Evolutionary conservation across 192 early-diverging fungal genomes (phyloP).

Genomic region (Backusella mclennaniae): DNA sequence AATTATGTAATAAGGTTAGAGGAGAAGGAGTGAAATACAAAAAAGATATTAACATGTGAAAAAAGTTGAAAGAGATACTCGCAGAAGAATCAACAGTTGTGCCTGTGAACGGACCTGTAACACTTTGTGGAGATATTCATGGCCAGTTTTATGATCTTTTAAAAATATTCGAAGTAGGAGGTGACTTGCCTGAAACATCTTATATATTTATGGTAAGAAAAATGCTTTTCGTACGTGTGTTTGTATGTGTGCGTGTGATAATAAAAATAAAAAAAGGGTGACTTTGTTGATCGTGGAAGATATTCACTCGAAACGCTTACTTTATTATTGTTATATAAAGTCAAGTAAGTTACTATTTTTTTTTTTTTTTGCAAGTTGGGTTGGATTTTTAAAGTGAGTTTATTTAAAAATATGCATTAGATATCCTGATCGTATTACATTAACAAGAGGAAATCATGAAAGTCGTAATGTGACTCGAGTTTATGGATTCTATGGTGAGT

Average conservation of each 20-base stretch:
- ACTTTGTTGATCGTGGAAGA: slow-evolving; percentile 97
- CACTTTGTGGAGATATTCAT: slow-evolving; percentile 97
- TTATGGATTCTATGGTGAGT: slow-evolving; percentile 89
- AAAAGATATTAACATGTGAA: background rate
- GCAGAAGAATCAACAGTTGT: slow-evolving; percentile 98
- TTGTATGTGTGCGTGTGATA: background rate
- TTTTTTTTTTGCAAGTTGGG: no score
- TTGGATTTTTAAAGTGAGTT: background rate
- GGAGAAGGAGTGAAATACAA: background rate
- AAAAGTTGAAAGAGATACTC: slow-evolving; percentile 86
- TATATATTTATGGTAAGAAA: slow-evolving; percentile 94
- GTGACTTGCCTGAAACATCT: slow-evolving; percentile 86
- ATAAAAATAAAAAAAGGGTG: slow-evolving; percentile 61
- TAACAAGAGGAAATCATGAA: slow-evolving; percentile 95
- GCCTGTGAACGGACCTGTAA: slow-evolving; percentile 90
- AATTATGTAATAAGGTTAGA: slow-evolving; percentile 90
- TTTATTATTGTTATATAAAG: slow-evolving; percentile 85
- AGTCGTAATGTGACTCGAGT: slow-evolving; percentile 94
- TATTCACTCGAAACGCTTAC: slow-evolving; percentile 97
- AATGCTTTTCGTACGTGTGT: background rate
- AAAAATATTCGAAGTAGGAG: slow-evolving; percentile 93
- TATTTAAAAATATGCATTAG: slow-evolving; percentile 30
- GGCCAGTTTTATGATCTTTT: slow-evolving; percentile 96
- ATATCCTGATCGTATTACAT: slow-evolving; percentile 95
- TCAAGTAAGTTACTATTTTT: slow-evolving; percentile 56